Base-by-base conservation (phyloP, 805 yeast genomes). In the Hanseniaspora mollemarum region DNA sequence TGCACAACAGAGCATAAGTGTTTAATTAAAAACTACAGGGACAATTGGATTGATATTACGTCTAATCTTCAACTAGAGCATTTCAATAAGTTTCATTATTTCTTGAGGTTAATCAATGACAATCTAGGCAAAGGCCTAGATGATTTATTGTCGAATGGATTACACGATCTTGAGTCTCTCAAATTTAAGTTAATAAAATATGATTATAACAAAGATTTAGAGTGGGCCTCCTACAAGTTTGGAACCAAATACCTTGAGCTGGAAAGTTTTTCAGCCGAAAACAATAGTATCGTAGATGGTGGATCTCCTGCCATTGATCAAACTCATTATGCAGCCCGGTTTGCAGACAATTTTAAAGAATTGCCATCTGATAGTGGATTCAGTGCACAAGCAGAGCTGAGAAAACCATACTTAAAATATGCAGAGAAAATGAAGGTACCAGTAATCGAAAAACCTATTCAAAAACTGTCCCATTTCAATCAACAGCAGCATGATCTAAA, bases 1-100 rank as follows among this genome's bases (percentile, higher is more conserved):
- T 37, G 60, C 40, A 59, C 55, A 46, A 62, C 60, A 25, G 67
- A 65, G 49, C 62, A 59, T 46, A 62, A 60, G 48, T 62, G 65
- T 1, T 59, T 66, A 1, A 59, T 60, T 49, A 58, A 57, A 31
- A 61, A 55, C 48, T 65, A 68, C 65, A 54, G 62, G 38, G 52
- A 55, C 21, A 67, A 64, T 49, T 65, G 69, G 69, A 57, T 59
- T 8, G 54, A 43, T 15, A 40, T 62, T 1, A 55, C 62, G 4
- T 44, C 52, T 3, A 62, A 59, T 31, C 53, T 64, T 24, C 67
- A 65, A 53, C 61, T 60, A 29, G 57, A 64, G 57, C 51, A 48
- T 13, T 48, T 48, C 19, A 39, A 48, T n/a, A 40, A 35, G n/a
- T 48, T 31, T 13, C 52, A 42, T 15, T 28, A 10, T 25, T 49